phyloP scores from a whole-genome alignment of 2,329 filamentous ascomycete genomes.

The Pezicula rhizophila region DNA sequence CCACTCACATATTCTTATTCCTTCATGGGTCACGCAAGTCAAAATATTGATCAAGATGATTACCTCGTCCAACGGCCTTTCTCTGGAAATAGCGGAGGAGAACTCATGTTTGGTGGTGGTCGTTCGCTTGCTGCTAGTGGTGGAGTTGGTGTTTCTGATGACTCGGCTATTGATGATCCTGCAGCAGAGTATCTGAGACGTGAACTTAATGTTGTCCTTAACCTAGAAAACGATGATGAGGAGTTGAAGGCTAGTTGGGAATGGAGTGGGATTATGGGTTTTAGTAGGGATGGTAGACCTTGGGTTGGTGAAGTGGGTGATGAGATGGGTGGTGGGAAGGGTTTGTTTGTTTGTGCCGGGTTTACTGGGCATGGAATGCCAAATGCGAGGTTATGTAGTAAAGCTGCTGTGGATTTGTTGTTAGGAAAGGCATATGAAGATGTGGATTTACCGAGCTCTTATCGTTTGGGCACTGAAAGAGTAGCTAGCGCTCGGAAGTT shows the following conservation, averaged over 20 bases:
- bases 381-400: constrained; percentile 60
- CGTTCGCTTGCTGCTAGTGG: constrained; percentile 47
- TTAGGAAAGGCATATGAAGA: constrained; percentile 32
- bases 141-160: constrained; percentile 53
- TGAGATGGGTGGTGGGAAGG: constrained; percentile 41
- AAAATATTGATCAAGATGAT: constrained; percentile 51
- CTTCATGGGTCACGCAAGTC: constrained; percentile 45
- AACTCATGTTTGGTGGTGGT: constrained; percentile 68
- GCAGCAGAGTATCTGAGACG: constrained; percentile 24
- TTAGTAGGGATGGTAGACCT: constrained; percentile 58
- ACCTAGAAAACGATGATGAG: constrained; percentile 28
- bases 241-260: constrained; percentile 41
- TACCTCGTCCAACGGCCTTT: constrained; percentile 68
- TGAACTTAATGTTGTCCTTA: constrained; percentile 19
- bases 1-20: constrained; percentile 39
- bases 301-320: constrained; percentile 66
- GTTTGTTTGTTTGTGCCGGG: constrained; percentile 58
- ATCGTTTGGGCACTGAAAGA: constrained; percentile 17
- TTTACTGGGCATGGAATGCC: constrained; percentile 77
- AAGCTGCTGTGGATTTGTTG: constrained; percentile 57
- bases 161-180: constrained; percentile 48
- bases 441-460: constrained; percentile 40
- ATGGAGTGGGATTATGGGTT: constrained; percentile 81
- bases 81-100: constrained; percentile 33
- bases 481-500: constrained; percentile 16